Evolutionary conservation across 2,329 filamentous ascomycete genomes (phyloP).

Genomic region (Stagonosporopsis rhizophila): DNA sequence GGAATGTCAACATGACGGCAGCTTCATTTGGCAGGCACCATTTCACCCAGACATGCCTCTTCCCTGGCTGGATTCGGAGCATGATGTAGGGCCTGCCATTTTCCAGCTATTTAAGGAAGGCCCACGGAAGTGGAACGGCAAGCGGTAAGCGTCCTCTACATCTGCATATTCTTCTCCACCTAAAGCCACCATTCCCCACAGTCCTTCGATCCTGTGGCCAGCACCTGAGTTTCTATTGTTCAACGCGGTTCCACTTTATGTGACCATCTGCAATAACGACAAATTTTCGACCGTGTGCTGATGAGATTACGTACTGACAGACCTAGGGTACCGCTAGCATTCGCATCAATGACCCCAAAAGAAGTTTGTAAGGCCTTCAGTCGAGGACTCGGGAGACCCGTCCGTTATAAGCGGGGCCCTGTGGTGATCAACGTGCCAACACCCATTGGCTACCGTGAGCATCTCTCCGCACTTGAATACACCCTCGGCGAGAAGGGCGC

Average conservation of each 20-base stretch:
- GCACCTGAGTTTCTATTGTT: conserved; percentile 19
- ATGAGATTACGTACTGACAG: conserved; percentile 36
- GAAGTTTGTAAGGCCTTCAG: conserved; percentile 85
- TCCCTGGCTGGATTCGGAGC: conserved; percentile 95
- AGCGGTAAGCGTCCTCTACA: conserved; percentile 60
- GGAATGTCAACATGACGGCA: conserved; percentile 83
- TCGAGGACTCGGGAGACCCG: conserved; percentile 76
- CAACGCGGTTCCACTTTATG: conserved; percentile 19
- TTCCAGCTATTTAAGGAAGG: conserved; percentile 97
- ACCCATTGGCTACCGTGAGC: conserved; percentile 85
- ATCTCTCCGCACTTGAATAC: conserved; percentile 72
- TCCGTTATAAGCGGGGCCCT: conserved; percentile 77
- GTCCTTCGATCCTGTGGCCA: conserved; percentile 29
- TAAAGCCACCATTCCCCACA: conserved; percentile 31
- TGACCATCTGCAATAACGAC: conserved; percentile 20
- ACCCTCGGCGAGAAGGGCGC: conserved; percentile 66
- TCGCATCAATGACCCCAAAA: conserved; percentile 82
- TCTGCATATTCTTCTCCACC: conserved; percentile 31
- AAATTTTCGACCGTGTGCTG: conserved; percentile 24
- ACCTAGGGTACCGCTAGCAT: conserved; percentile 81
- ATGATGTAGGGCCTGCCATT: conserved; percentile 91
- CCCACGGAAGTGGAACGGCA: conserved; percentile 79
- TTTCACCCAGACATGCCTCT: conserved; percentile 89
- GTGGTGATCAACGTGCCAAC: conserved; percentile 88
- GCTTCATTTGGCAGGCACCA: conserved; percentile 90